Evolutionary conservation across 2,329 filamentous ascomycete species (phyloP).

Genomic region (Hypoxylon rubiginosum): DNA sequence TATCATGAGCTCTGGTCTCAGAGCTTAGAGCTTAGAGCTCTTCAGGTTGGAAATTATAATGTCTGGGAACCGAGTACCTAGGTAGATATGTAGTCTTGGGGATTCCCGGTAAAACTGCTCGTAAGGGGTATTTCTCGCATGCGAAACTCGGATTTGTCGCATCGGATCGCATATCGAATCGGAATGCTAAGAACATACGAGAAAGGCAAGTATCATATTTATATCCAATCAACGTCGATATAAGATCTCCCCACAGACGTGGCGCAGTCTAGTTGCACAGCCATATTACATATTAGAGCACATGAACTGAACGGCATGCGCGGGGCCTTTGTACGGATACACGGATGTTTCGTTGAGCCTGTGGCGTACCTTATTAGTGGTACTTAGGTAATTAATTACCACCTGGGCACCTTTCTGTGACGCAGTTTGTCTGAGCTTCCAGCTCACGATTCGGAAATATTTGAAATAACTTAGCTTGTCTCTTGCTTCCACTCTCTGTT

Average conservation of each 20-base stretch:
- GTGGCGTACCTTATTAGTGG: background rate
- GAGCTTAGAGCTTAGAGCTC: no score
- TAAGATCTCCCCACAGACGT: background rate
- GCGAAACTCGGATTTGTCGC: constrained; percentile 1
- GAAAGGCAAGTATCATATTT: background rate
- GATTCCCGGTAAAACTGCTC: background rate
- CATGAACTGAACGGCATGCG: background rate
- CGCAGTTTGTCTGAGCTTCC: constrained; percentile 6
- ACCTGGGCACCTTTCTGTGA: background rate
- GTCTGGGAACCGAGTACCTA: no score
- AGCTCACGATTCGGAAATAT: background rate
- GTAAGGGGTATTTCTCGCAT: background rate
- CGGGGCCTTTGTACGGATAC: background rate
- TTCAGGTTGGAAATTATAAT: no score
- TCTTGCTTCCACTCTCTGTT: background rate
- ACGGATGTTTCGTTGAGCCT: background rate
- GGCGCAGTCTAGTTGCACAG: background rate
- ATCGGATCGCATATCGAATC: background rate
- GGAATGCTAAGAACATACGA: background rate
- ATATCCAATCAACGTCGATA: background rate
- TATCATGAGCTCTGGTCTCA: no score
- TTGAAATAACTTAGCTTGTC: background rate
- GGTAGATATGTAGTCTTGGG: no score
- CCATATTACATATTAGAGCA: background rate
- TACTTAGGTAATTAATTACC: no score